Conservation (phyloP, 768 basidiomycete genomes). For the Auricularia auricula-judae region DNA sequence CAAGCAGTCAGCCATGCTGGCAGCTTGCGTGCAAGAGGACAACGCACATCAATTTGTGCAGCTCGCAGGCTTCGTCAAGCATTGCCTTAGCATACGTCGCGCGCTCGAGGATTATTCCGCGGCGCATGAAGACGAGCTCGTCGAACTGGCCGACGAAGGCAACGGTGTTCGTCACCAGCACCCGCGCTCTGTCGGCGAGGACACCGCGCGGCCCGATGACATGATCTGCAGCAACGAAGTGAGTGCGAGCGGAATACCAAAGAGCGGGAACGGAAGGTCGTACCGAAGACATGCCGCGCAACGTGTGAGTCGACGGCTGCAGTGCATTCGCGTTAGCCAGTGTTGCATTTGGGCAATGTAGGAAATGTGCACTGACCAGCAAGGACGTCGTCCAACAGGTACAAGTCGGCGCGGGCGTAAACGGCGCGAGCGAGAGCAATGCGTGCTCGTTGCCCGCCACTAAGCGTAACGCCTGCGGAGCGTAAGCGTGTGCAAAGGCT, state of each 20-base stretch:
- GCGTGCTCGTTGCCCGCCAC: conserved; percentile 78
- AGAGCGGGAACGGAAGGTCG: not conserved
- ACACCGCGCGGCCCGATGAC: conserved; percentile 81
- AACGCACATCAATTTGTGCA: conserved; percentile 67
- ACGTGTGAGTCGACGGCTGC: conserved; percentile 83
- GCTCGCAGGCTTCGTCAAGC: conserved; percentile 47
- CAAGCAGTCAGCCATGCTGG: not conserved
- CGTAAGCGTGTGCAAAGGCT: conserved; percentile 28
- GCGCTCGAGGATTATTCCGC: conserved; percentile 70
- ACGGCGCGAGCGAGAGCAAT: conserved; percentile 80
- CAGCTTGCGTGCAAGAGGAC: too few species aligned
- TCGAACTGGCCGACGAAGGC: conserved; percentile 73
- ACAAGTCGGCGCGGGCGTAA: conserved; percentile 87
- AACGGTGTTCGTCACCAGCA: conserved; percentile 80
- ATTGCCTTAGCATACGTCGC: conserved; percentile 56
- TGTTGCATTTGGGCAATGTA: too few species aligned
- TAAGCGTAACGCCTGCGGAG: conserved; percentile 29
- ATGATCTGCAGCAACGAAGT: conserved; percentile 38
- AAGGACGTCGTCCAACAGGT: conserved; percentile 84
- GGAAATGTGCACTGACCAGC: too few species aligned
- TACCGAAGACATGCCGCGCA: conserved; percentile 76
- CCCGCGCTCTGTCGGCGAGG: conserved; percentile 70
- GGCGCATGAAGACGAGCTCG: conserved; percentile 60
- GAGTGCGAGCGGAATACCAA: not conserved
- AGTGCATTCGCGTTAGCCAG: too few species aligned